Evolutionary conservation across 2,329 filamentous ascomycete species (phyloP).

Genomic region (Chrysosporium queenslandicum): DNA sequence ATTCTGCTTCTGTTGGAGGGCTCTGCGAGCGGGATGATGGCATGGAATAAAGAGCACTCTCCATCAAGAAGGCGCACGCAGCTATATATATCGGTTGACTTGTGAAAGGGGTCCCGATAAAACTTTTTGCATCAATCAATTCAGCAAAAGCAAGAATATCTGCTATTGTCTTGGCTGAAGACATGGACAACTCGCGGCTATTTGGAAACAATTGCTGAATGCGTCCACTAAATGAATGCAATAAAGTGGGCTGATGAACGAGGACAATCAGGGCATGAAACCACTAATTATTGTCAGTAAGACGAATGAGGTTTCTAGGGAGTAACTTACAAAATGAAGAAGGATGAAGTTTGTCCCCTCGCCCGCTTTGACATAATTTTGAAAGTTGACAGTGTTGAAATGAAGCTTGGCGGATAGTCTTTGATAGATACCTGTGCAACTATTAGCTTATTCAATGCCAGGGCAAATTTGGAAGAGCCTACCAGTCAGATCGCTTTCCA

Average conservation of each 20-base stretch:
- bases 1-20: slow-evolving; percentile 33
- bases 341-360: slow-evolving; percentile 82
- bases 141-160: slow-evolving; percentile 82
- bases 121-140: slow-evolving; percentile 73
- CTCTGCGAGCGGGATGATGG: slow-evolving; percentile 54
- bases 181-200: slow-evolving; percentile 73
- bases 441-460: slow-evolving; percentile 5
- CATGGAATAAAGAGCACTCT: slow-evolving; percentile 61
- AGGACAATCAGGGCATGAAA: slow-evolving; percentile 80
- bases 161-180: slow-evolving; percentile 81
- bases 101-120: slow-evolving; percentile 79
- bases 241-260: slow-evolving; percentile 69
- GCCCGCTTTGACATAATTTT: slow-evolving; percentile 67
- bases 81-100: slow-evolving; percentile 88
- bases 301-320: background rate
- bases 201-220: slow-evolving; percentile 67
- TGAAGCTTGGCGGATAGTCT: slow-evolving; percentile 63
- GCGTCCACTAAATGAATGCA: slow-evolving; percentile 62
- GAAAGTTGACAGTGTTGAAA: slow-evolving; percentile 79
- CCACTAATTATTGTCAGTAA: slow-evolving; percentile 43
- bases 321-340: slow-evolving; percentile 52
- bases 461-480: slow-evolving; percentile 32
- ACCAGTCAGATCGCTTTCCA: slow-evolving; percentile 68
- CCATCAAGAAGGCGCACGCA: slow-evolving; percentile 77
- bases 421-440: slow-evolving; percentile 51